A percentile compares a stretch with the other conserved stretches of the same genome.
These are phyloP conservation scores for Debaryomyces coudertii DNA, from an alignment of 1,139 yeast genomes.

Conservation along the genomic window DNA sequence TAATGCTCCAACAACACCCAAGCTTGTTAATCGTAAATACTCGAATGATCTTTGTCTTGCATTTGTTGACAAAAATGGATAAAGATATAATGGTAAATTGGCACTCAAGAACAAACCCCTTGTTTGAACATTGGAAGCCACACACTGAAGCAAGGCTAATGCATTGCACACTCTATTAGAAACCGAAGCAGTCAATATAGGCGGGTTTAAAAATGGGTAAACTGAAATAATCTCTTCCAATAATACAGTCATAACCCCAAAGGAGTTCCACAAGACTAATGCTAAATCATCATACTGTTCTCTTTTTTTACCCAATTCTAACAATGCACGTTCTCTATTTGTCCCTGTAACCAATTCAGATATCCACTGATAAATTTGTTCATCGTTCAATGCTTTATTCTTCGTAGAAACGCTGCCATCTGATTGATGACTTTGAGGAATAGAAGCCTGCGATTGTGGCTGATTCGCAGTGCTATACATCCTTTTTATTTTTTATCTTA, in stretches of 20 bases:
- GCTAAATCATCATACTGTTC: slow-evolving; percentile 96
- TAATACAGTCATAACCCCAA: slow-evolving; percentile 92
- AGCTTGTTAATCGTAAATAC: slow-evolving; percentile 84
- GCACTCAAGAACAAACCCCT: slow-evolving; percentile 83
- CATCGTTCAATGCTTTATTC: slow-evolving; percentile 73
- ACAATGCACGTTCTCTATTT: slow-evolving; percentile 86
- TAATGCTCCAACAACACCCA: slow-evolving; percentile 95
- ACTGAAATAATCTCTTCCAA: slow-evolving; percentile 88
- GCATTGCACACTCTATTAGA: slow-evolving; percentile 96
- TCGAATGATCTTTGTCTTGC: slow-evolving; percentile 93
- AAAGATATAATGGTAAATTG: slow-evolving; percentile 86
- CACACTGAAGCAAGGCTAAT: slow-evolving; percentile 90
- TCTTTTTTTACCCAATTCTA: slow-evolving; percentile 90
- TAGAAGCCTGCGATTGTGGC: slow-evolving; percentile 13
- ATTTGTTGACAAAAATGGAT: slow-evolving; percentile 91
- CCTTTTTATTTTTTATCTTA: not conserved
- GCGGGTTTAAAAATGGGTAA: slow-evolving; percentile 88
- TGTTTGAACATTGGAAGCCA: slow-evolving; percentile 92
- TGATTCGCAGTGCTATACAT: slow-evolving; percentile 20
- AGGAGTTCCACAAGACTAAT: slow-evolving; percentile 90
- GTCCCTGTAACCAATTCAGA: slow-evolving; percentile 87
- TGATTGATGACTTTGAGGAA: slow-evolving; percentile 7
- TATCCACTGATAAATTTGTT: slow-evolving; percentile 88
- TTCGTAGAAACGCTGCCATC: slow-evolving; percentile 13
- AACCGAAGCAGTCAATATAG: slow-evolving; percentile 80